Evolutionary conservation across 1,139 yeast species (phyloP).

Genomic region (Kodamaea alishanica): DNA sequence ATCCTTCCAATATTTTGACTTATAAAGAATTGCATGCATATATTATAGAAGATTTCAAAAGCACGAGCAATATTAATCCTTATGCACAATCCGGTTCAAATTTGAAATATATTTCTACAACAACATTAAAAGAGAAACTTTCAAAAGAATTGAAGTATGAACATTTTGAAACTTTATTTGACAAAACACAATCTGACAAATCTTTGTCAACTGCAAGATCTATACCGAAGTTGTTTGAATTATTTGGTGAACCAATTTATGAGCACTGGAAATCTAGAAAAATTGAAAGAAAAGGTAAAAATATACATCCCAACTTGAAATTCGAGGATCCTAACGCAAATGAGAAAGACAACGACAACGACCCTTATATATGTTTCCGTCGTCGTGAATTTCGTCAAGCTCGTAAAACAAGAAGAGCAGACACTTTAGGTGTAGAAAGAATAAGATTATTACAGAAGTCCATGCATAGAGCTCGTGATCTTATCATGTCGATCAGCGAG

Average conservation of each 20-base stretch:
- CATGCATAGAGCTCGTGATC: slow-evolving; percentile 69
- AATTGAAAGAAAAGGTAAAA: slow-evolving; percentile 63
- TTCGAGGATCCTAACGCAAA: slow-evolving; percentile 76
- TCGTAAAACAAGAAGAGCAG: slow-evolving; percentile 94
- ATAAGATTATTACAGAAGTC: slow-evolving; percentile 72
- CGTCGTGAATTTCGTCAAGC: slow-evolving; percentile 95
- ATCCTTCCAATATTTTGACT: slow-evolving; percentile 70
- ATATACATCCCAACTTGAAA: slow-evolving; percentile 70
- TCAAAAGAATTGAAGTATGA: slow-evolving; percentile 38
- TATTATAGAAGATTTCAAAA: slow-evolving; percentile 35
- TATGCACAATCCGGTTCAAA: slow-evolving; percentile 26
- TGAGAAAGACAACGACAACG: slow-evolving; percentile 84
- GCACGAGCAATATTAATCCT: slow-evolving; percentile 24
- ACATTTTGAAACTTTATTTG: slow-evolving; percentile 48
- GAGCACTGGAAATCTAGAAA: slow-evolving; percentile 81
- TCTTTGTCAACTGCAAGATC: slow-evolving; percentile 33
- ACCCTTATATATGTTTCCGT: slow-evolving; percentile 94
- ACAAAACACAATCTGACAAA: slow-evolving; percentile 38
- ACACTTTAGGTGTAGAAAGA: slow-evolving; percentile 83
- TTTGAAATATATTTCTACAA: slow-evolving; percentile 37
- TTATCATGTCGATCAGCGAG: slow-evolving; percentile 67
- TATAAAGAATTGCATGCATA: slow-evolving; percentile 64
- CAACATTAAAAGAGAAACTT: slow-evolving; percentile 37
- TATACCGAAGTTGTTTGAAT: slow-evolving; percentile 50
- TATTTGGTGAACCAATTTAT: slow-evolving; percentile 67